Evolutionary conservation across 2,329 filamentous ascomycete species (phyloP).

Genomic region (Leptographium lundbergii): DNA sequence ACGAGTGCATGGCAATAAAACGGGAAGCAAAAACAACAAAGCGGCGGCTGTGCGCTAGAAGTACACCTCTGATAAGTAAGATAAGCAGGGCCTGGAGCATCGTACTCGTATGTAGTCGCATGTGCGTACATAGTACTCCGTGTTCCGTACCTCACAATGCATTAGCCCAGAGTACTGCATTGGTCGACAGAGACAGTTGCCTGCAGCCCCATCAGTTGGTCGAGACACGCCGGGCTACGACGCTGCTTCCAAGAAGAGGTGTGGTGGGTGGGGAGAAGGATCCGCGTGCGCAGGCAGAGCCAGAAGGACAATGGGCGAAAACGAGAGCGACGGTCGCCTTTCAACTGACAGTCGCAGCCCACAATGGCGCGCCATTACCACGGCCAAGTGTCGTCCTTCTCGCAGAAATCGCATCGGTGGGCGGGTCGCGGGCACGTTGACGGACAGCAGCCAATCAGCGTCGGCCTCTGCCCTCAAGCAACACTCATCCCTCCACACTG

Average conservation of each 20-base stretch:
- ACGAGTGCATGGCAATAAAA: background rate
- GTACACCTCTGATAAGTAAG: background rate
- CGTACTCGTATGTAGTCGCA: too few relatives aligned
- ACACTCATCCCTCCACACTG: background rate
- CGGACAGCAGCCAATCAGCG: conserved; percentile 2
- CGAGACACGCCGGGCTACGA: background rate
- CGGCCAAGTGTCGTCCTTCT: background rate
- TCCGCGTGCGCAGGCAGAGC: background rate
- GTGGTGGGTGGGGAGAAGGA: background rate
- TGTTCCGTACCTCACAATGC: background rate
- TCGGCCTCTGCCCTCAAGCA: background rate
- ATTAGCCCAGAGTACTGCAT: background rate
- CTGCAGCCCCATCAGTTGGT: background rate
- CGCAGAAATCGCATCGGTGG: background rate
- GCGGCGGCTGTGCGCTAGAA: background rate
- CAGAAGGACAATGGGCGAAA: background rate
- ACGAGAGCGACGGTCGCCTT: background rate
- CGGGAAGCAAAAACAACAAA: background rate
- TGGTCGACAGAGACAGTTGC: background rate
- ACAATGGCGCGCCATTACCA: conserved; percentile 1
- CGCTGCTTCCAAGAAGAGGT: background rate
- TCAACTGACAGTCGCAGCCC: background rate
- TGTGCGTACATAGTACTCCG: too few relatives aligned
- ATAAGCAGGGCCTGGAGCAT: background rate
- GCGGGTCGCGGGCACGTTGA: background rate